Conservation (phyloP, 2,329 filamentous ascomycete species). For the Curvularia sp. region DNA sequence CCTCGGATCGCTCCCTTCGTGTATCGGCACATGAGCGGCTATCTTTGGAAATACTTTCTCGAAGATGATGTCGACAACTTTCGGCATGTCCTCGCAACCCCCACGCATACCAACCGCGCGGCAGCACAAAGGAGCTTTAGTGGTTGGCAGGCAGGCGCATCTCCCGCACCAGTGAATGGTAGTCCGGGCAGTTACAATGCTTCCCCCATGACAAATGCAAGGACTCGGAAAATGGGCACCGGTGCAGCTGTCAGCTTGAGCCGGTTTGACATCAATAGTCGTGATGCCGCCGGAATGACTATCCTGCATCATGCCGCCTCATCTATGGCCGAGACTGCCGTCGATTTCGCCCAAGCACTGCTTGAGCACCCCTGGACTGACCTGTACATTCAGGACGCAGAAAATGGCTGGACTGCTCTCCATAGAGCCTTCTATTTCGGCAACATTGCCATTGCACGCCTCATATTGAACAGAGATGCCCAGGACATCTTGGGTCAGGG, state of each 20-base stretch:
- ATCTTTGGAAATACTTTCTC: conserved; percentile 95
- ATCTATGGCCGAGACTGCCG: conserved; percentile 71
- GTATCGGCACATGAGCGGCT: conserved; percentile 81
- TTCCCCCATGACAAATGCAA: conserved; percentile 52
- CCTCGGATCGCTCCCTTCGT: conserved; percentile 53
- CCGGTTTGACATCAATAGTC: conserved; percentile 79
- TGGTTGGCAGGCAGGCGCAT: conserved; percentile 43
- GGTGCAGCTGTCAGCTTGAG: conserved; percentile 54
- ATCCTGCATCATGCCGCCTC: conserved; percentile 85
- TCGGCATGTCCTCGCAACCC: conserved; percentile 81
- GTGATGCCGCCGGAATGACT: conserved; percentile 81
- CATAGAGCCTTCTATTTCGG: conserved; percentile 90
- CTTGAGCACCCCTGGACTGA: conserved; percentile 84
- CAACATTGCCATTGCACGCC: conserved; percentile 83
- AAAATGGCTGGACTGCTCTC: conserved; percentile 95
- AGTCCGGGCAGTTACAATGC: conserved; percentile 58
- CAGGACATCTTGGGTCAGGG: conserved; percentile 70
- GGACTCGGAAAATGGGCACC: conserved; percentile 43
- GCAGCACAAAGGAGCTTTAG: conserved; percentile 60
- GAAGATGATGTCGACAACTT: conserved; percentile 98
- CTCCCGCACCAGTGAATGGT: conserved; percentile 50
- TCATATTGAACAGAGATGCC: conserved; percentile 80
- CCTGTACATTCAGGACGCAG: conserved; percentile 83
- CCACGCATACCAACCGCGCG: conserved; percentile 65
- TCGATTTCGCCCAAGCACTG: conserved; percentile 78